Evolutionary conservation across 805 yeast genomes (phyloP), one percentile per base, ranked within the genome.

Genomic region (Candida ortonii): DNA sequence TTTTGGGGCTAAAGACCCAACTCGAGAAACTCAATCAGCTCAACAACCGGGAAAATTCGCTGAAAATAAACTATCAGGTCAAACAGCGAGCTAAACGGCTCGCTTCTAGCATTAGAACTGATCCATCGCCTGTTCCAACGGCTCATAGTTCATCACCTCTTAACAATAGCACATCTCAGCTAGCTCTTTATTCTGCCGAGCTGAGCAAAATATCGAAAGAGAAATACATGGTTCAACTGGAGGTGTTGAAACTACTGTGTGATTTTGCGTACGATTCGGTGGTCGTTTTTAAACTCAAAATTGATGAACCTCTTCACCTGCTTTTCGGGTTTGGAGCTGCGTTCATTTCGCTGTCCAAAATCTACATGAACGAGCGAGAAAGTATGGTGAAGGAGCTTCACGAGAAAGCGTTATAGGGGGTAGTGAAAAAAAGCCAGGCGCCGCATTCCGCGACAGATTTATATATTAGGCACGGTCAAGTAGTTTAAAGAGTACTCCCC

Each of bases 61-160:
- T 78, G 20, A 68, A 64, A 42, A 71, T 81, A 28, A 81, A 73
- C 52, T 69, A 73, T 28, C 78, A 78, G 51, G 85, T 83, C 6
- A 79, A 73, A 50, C 67, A 65, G 44, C 67, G 71, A 36, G 80
- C 83, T 1, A 67, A 45, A 25, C 36, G 48, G 37, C 44, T 57
- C 8, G 47, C 55, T 6, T 29, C 44, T 10, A 21, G 44, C 2
- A 41, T 44, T 18, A 45, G 45, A 18, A 34, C 44, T 2, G 43
- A 43, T 6, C 30, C 40, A 16, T 48, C 53, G 4, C 48, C 52
- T 13, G 41, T 47, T 3, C 31, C 46, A 7, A 20, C 42, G 20
- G 30, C 50, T 7, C 36, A 9, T 32, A 46, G 6, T 16, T 34
- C 16, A 46, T 28, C 25, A 28, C 25, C 39, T n/a, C 19, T 18